Conservation (phyloP, 139 green algal species). For the Ettlia oleoabundans region DNA sequence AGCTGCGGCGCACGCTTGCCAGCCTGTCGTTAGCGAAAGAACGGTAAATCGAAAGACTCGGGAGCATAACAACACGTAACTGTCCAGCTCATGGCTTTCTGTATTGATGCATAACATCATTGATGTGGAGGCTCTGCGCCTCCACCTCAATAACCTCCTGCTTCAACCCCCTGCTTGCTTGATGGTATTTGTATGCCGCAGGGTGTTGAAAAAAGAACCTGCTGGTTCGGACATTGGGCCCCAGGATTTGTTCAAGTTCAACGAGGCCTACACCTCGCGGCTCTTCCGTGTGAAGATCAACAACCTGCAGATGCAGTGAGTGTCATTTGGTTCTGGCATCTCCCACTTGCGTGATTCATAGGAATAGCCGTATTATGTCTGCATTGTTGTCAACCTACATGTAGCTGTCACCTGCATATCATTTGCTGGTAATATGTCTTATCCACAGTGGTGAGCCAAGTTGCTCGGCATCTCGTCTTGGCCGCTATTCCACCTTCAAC, state of each 20-base stretch:
- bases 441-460: too few relatives aligned
- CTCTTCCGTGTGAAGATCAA: conserved; percentile 97
- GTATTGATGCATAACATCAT: too few relatives aligned
- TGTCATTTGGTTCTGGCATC: too few relatives aligned
- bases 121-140: too few relatives aligned
- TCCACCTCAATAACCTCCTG: neutral
- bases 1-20: conserved; percentile 93
- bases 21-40: conserved; percentile 89
- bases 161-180: neutral
- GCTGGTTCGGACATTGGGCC: conserved; percentile 87
- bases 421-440: neutral
- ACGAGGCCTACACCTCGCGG: conserved; percentile 79
- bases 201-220: conserved; percentile 92
- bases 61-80: too few relatives aligned
- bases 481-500: too few relatives aligned
- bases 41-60: conserved; percentile 38
- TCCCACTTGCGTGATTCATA: too few relatives aligned
- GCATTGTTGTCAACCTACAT: too few relatives aligned
- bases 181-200: neutral
- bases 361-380: too few relatives aligned
- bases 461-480: too few relatives aligned
- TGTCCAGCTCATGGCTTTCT: too few relatives aligned
- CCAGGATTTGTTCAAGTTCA: conserved; percentile 89
- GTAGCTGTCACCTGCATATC: too few relatives aligned
- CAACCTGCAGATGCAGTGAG: conserved; percentile 87